Conservation (phyloP, 2,329 filamentous ascomycete genomes). For the Colletotrichum graminicola region DNA sequence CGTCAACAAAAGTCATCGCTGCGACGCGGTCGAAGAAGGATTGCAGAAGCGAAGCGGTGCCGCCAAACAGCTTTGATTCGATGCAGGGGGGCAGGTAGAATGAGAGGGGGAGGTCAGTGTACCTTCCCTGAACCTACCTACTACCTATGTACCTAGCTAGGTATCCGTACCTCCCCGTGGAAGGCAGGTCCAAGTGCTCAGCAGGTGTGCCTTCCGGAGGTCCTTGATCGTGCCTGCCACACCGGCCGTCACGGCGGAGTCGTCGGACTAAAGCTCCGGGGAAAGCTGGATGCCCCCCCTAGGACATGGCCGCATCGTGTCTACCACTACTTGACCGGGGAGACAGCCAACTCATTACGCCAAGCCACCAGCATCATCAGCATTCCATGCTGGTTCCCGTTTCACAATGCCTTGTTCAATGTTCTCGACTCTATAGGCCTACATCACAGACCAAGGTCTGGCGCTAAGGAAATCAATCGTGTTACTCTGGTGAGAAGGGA, state of each 20-base stretch:
- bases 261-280: not conserved
- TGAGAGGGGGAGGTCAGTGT: not conserved
- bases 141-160: not conserved
- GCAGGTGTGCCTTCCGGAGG: not conserved
- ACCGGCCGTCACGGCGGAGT: not conserved
- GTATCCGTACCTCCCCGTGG: not conserved
- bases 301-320: not conserved
- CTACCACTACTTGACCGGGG: too few relatives aligned
- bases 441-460: not conserved
- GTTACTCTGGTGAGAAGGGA: not conserved
- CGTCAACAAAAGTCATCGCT: not conserved
- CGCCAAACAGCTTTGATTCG: not conserved
- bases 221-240: not conserved
- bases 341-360: too few relatives aligned
- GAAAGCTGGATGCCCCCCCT: not conserved
- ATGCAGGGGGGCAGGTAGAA: not conserved
- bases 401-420: too few relatives aligned
- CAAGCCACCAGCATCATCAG: too few relatives aligned
- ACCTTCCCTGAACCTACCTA: not conserved
- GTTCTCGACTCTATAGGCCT: not conserved
- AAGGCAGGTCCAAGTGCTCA: not conserved
- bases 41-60: not conserved
- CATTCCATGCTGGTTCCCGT: too few relatives aligned
- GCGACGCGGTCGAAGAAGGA: not conserved
- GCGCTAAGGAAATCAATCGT: not conserved